A percentile compares a stretch with the other conserved stretches of the same genome.
phyloP scores from a whole-genome alignment of 371 early-diverging fungal genomes.

The Mortierella sp. region DNA sequence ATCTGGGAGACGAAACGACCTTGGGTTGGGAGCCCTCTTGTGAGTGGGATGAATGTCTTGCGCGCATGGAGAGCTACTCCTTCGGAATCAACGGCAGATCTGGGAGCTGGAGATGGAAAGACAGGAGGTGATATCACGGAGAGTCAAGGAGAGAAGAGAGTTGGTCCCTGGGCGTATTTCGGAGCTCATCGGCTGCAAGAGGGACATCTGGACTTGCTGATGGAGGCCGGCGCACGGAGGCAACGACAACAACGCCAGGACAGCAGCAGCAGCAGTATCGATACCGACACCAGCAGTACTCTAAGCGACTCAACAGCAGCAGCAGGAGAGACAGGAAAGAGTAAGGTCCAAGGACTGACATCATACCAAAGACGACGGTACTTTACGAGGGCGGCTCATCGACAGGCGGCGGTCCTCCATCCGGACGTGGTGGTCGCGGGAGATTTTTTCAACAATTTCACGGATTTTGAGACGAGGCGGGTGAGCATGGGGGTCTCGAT shows the following conservation, averaged over 20 bases:
- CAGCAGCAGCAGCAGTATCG: neutral
- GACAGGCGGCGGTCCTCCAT: conserved; percentile 20
- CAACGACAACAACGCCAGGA: neutral
- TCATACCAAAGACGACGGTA: conserved; percentile 29
- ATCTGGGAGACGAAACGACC: conserved; percentile 29
- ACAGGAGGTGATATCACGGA: neutral
- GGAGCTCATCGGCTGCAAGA: conserved; percentile 30
- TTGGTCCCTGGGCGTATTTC: conserved; percentile 16
- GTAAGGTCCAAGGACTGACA: neutral
- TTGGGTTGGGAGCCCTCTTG: conserved; percentile 47
- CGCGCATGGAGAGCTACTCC: conserved; percentile 1
- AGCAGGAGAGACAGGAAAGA: too few species aligned
- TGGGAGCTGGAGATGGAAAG: neutral
- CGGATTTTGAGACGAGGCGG: conserved; percentile 37
- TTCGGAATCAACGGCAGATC: neutral
- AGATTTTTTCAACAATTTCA: conserved; percentile 57
- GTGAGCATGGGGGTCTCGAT: conserved; percentile 45
- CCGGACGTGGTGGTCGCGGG: conserved; percentile 36
- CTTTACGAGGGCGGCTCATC: conserved; percentile 20
- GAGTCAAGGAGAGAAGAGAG: neutral
- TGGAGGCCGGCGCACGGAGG: neutral
- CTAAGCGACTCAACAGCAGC: neutral
- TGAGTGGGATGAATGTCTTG: conserved; percentile 48
- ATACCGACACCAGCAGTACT: neutral
- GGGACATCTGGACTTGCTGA: conserved; percentile 5